Evolutionary conservation across 129 eudicot species (phyloP).

Genomic region (Helianthus tuberosus): DNA sequence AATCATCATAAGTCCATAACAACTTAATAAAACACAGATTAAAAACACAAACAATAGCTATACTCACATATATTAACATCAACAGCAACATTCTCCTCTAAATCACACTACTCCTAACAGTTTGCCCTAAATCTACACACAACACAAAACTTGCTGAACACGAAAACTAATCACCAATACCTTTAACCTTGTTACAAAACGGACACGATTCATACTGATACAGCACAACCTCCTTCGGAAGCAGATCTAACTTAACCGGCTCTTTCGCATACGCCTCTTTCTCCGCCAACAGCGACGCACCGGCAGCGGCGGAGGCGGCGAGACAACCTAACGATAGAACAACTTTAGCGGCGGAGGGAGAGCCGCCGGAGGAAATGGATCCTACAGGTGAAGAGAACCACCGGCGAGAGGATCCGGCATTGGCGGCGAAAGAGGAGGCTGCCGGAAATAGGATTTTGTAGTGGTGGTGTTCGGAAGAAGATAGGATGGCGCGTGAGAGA

Average conservation of each 20-base stretch:
- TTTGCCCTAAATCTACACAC: not conserved
- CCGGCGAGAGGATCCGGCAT: slow-evolving; percentile 43
- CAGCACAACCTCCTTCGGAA: slow-evolving; percentile 58
- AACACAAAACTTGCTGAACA: slow-evolving; percentile 14
- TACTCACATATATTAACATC: not conserved
- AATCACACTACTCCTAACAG: not conserved
- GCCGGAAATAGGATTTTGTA: slow-evolving; percentile 38
- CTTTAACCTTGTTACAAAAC: slow-evolving; percentile 80
- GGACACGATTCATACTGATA: slow-evolving; percentile 76
- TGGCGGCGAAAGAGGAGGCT: slow-evolving; percentile 42
- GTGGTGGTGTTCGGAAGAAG: slow-evolving; percentile 40
- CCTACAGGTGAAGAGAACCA: slow-evolving; percentile 43
- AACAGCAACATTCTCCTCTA: not conserved
- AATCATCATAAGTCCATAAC: too few species aligned
- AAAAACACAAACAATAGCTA: not conserved
- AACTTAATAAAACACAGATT: not conserved
- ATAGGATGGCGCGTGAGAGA: slow-evolving; percentile 43
- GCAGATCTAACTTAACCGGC: slow-evolving; percentile 22
- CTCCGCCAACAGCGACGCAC: slow-evolving; percentile 18
- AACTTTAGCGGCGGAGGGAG: slow-evolving; percentile 8
- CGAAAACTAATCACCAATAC: slow-evolving; percentile 26
- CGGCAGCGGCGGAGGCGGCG: slow-evolving; percentile 47
- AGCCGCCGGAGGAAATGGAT: slow-evolving; percentile 18
- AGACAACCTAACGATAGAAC: slow-evolving; percentile 30
- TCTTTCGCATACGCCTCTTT: slow-evolving; percentile 61